Evolutionary conservation across 768 basidiomycete genomes (phyloP).

Genomic region (Daedaleopsis nitida): DNA sequence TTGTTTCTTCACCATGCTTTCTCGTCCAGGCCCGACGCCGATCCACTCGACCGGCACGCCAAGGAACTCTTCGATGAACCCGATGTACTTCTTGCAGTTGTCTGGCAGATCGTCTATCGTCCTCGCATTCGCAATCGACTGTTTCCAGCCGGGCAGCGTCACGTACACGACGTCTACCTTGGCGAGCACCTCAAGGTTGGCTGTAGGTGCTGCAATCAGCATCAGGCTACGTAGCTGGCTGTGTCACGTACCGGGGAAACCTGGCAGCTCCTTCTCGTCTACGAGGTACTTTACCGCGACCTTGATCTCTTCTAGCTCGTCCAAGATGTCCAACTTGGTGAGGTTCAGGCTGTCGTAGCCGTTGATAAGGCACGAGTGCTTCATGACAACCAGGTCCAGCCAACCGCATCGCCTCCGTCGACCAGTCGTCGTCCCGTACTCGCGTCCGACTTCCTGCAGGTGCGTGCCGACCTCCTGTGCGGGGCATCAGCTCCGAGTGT

Average conservation of each 20-base stretch:
- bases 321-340: conserved; percentile 95
- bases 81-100: conserved; percentile 83
- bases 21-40: conserved; percentile 86
- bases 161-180: conserved; percentile 84
- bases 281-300: conserved; percentile 79
- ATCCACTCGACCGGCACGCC: conserved; percentile 86
- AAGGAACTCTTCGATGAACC: conserved; percentile 79
- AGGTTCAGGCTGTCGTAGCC: conserved; percentile 93
- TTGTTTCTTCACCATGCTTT: conserved; percentile 62
- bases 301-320: conserved; percentile 83
- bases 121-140: conserved; percentile 63
- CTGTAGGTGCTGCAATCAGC: conserved; percentile 38
- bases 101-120: conserved; percentile 78
- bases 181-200: conserved; percentile 81
- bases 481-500: not conserved
- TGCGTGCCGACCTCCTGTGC: conserved; percentile 76
- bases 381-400: conserved; percentile 95
- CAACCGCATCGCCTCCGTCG: conserved; percentile 93
- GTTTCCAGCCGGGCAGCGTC: conserved; percentile 90
- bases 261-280: conserved; percentile 73
- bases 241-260: conserved; percentile 78
- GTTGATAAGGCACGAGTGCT: conserved; percentile 91
- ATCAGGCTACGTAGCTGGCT: not conserved
- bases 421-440: conserved; percentile 93
- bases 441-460: conserved; percentile 90